Evolutionary conservation across 2,329 filamentous ascomycete species (phyloP).

Genomic region (Dichotomopilus funicola): DNA sequence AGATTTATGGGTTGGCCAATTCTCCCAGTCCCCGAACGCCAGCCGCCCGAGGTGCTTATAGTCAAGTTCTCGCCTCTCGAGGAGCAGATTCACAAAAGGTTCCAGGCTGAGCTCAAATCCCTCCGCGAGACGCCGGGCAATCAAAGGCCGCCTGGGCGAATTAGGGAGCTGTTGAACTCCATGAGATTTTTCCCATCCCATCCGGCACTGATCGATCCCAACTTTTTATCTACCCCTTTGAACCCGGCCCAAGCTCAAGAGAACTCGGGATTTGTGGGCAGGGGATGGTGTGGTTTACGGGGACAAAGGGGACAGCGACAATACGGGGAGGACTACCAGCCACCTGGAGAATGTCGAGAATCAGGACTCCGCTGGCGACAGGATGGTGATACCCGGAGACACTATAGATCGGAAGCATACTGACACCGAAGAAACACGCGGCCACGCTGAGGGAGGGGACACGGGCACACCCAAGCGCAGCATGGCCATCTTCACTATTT

Average conservation of each 20-base stretch:
- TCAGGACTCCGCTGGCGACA: background rate
- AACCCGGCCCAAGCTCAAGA: background rate
- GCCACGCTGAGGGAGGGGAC: too few relatives aligned
- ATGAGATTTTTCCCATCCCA: constrained; percentile 5
- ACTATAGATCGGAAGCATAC: background rate
- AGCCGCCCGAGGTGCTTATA: background rate
- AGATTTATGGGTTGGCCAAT: constrained; percentile 15
- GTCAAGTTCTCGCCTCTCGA: background rate
- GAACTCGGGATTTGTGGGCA: too few relatives aligned
- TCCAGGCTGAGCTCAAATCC: background rate
- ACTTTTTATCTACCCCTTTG: background rate
- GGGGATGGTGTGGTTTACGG: too few relatives aligned
- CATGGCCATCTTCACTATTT: constrained; percentile 1
- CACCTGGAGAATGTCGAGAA: too few relatives aligned
- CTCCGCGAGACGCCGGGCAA: background rate
- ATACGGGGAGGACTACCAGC: too few relatives aligned
- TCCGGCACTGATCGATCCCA: background rate
- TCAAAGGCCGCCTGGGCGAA: background rate
- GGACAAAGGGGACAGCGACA: too few relatives aligned
- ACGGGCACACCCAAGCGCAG: background rate
- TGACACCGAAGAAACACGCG: too few relatives aligned
- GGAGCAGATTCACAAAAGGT: background rate
- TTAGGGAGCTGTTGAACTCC: background rate
- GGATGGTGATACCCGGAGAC: background rate
- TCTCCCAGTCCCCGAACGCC: constrained; percentile 4